Base-by-base conservation (phyloP, 2,329 filamentous ascomycete species). In the Hirsutella minnesotensis region DNA sequence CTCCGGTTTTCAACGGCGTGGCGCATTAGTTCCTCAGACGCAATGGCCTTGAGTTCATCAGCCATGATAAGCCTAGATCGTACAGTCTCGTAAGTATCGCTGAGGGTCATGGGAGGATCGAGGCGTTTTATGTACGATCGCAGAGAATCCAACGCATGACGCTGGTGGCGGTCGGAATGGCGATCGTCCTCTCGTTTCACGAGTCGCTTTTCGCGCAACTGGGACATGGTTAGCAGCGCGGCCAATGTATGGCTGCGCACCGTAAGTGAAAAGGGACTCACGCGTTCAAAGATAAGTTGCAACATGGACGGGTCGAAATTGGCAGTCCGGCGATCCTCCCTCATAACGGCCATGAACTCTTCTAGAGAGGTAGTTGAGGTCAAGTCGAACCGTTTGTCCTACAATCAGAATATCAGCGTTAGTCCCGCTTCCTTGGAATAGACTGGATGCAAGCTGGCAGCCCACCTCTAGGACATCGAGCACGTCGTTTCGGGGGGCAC, bases 351-450 rank as follows among this genome's bases (percentile, higher is more conserved):
- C 59, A 82, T 69, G 68, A 96, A 96, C 56, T 95, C 88, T 58
- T 94, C 84, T 62, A 94, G 81, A 38, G 85, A 82, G 55, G 89
- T 95, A 56, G 85, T 83, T 49, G 83, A 73, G 51, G 83, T 88
- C 55, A 96, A 79, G 63, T 95, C 89, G 73, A 87, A 95, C 56
- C 82, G 86, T 70, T 86, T 85, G 65, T 95, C 87, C 85, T 94
- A n/a, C n/a, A n/a, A n/a, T 53, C 15, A 22, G 38, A 10, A 42
- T 34, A n/a, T 21, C 29, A 16, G 21, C 4, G 51, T 56, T 41
- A 52, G 46, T 21, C 15, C n/a, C 16, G 24, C 24, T 7, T 8
- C 24, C 12, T 18, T 18, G 15, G 3, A 18, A 4, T 19, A 30
- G 37, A 5, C 18, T 9, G 15, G 19, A 19, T n/a, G 24, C 5